Evolutionary conservation across 768 basidiomycete genomes (phyloP).

Genomic region (Chalciporus chontae): DNA sequence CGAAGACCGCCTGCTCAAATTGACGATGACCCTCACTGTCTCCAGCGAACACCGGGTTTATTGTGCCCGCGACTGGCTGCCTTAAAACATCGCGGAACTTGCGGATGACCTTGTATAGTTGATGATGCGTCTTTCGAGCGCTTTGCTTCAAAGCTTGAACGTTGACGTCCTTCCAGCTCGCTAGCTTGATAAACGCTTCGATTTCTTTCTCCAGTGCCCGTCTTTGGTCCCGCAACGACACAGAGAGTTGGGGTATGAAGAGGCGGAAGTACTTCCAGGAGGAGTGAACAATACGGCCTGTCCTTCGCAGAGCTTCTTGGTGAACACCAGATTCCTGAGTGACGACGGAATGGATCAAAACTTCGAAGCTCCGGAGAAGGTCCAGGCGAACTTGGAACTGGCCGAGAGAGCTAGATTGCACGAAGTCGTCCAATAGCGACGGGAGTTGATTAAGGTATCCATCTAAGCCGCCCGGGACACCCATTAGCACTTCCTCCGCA

Average conservation of each 20-base stretch:
- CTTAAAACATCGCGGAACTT: conserved; percentile 91
- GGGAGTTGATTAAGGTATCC: conserved; percentile 64
- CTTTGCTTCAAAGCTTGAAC: conserved; percentile 91
- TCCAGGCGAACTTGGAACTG: conserved; percentile 70
- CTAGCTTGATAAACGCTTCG: conserved; percentile 83
- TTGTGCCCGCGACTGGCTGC: conserved; percentile 52
- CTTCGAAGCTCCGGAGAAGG: conserved; percentile 66
- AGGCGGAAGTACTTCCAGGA: conserved; percentile 63
- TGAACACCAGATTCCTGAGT: conserved; percentile 29
- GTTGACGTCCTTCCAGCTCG: conserved; percentile 98
- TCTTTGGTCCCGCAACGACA: conserved; percentile 55
- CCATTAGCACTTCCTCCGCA: conserved; percentile 34
- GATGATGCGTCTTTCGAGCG: conserved; percentile 85
- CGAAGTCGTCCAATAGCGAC: conserved; percentile 77
- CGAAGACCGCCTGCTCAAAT: conserved; percentile 12
- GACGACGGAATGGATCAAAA: conserved; percentile 41
- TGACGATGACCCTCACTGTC: conserved; percentile 31
- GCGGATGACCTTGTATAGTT: conserved; percentile 84
- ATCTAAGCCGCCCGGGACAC: conserved; percentile 34
- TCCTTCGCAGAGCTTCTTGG: conserved; percentile 40
- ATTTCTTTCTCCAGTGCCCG: conserved; percentile 73
- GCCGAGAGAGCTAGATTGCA: conserved; percentile 74
- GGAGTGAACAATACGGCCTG: conserved; percentile 57
- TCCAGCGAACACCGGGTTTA: conserved; percentile 36
- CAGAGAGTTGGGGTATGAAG: conserved; percentile 46